Evolutionary conservation across 176 grass and related monocot genomes (phyloP).

Genomic region (Tillandsia fasciculata): DNA sequence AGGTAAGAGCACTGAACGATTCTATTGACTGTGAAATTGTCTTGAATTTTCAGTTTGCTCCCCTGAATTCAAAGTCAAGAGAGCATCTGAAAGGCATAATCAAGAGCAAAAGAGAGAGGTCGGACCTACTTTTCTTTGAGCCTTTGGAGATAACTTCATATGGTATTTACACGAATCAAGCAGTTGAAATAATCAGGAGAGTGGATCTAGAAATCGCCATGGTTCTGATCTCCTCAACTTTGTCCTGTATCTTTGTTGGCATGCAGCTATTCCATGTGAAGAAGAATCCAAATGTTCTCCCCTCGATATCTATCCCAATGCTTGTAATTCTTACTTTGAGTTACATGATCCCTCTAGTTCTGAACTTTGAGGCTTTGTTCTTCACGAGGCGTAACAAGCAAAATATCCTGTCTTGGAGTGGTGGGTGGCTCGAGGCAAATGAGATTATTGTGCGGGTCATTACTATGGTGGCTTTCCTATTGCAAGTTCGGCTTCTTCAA

Average conservation of each 20-base stretch:
- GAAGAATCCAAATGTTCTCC: slow-evolving; percentile 38
- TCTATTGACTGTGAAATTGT: slow-evolving; percentile 45
- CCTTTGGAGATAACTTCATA: slow-evolving; percentile 38
- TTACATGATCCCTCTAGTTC: slow-evolving; percentile 64
- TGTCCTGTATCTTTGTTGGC: slow-evolving; percentile 54
- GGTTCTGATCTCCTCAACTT: slow-evolving; percentile 61
- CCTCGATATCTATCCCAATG: slow-evolving; percentile 78
- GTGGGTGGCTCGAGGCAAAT: slow-evolving; percentile 70
- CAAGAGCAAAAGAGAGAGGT: slow-evolving; percentile 48
- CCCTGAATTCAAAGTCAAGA: slow-evolving; percentile 35
- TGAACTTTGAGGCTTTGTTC: slow-evolving; percentile 77
- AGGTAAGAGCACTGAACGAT: slow-evolving; percentile 11
- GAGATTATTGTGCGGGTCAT: slow-evolving; percentile 74
- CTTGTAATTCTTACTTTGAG: slow-evolving; percentile 53
- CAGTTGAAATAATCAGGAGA: slow-evolving; percentile 49
- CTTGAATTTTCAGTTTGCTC: slow-evolving; percentile 53
- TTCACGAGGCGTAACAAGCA: slow-evolving; percentile 40
- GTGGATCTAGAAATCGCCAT: slow-evolving; percentile 79
- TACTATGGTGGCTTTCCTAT: slow-evolving; percentile 57
- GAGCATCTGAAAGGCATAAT: slow-evolving; percentile 44
- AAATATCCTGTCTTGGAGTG: slow-evolving; percentile 30
- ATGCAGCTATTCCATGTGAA: slow-evolving; percentile 68
- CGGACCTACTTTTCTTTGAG: slow-evolving; percentile 67
- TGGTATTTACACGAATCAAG: slow-evolving; percentile 28
- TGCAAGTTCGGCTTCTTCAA: slow-evolving; percentile 76